phyloP scores from a whole-genome alignment of 139 green algal genomes.

The Edaphochlamys debaryana region DNA sequence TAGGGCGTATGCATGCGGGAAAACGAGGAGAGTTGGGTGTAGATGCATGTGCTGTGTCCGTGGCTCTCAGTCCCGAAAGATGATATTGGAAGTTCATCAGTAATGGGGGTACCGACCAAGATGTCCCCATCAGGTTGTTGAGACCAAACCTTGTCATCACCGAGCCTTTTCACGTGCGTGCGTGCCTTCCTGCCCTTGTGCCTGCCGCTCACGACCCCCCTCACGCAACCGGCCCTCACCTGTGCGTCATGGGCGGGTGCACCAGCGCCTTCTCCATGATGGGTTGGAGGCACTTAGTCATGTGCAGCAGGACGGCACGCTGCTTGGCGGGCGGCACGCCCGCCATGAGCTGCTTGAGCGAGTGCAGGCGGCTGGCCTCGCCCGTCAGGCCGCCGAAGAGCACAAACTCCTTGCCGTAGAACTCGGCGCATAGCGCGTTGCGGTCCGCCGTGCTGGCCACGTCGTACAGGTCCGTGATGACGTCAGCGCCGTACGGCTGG shows the following conservation, averaged over 20 bases:
- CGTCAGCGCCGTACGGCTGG: conserved; percentile 82
- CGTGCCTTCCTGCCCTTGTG: neutral
- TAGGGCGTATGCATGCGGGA: too few species aligned
- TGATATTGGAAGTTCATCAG: conserved; percentile 24
- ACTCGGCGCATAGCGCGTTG: conserved; percentile 81
- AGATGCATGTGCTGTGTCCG: too few species aligned
- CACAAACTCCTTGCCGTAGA: conserved; percentile 82
- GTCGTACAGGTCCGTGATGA: conserved; percentile 86
- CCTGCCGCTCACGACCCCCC: too few species aligned
- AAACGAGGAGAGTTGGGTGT: too few species aligned
- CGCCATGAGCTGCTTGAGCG: conserved; percentile 67
- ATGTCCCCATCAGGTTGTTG: conserved; percentile 35
- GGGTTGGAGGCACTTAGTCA: conserved; percentile 63
- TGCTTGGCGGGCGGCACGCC: conserved; percentile 58
- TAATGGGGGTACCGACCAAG: conserved; percentile 35
- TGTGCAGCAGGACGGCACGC: conserved; percentile 69
- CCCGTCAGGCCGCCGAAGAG: conserved; percentile 71
- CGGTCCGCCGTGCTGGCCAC: conserved; percentile 56
- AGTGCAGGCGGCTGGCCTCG: conserved; percentile 49
- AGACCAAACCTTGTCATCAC: conserved; percentile 28
- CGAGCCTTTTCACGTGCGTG: neutral
- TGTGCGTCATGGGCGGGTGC: conserved; percentile 81
- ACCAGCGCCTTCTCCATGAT: conserved; percentile 93
- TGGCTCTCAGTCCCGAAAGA: conserved; percentile 38
- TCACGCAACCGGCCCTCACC: too few species aligned